A percentile compares a stretch with the other conserved stretches of the same genome.
These are phyloP conservation scores for Amphichorda felina DNA, from an alignment of 2,329 filamentous ascomycete species.

Conservation along the genomic window DNA sequence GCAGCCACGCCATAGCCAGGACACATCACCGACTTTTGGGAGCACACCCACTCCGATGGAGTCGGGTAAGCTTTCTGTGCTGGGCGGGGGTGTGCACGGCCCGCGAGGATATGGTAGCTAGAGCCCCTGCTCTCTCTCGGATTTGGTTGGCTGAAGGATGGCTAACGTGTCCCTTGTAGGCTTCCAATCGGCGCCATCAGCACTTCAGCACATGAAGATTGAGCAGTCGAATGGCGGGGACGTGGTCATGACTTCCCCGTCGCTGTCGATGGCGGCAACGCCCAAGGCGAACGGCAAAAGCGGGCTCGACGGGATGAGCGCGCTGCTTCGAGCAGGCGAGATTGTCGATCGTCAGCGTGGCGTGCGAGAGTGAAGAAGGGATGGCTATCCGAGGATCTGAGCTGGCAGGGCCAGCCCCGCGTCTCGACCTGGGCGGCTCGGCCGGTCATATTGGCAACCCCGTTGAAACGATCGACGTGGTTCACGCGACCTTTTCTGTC, in stretches of 20 bases:
- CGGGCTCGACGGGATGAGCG: slow-evolving; percentile 44
- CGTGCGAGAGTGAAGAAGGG: slow-evolving; percentile 5
- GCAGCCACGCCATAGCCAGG: slow-evolving; percentile 1
- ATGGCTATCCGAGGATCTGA: too few relatives aligned
- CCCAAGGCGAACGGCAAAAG: slow-evolving; percentile 9
- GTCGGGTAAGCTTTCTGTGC: too few relatives aligned
- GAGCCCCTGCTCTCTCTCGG: background rate
- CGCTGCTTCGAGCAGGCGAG: slow-evolving; percentile 45
- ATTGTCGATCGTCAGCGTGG: slow-evolving; percentile 36
- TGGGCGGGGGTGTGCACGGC: slow-evolving; percentile 4
- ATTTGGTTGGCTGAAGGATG: slow-evolving; percentile 5
- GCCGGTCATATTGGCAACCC: too few relatives aligned
- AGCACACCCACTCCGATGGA: slow-evolving; percentile 12
- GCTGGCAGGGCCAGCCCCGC: too few relatives aligned
- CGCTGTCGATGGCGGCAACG: background rate
- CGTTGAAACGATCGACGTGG: too few relatives aligned
- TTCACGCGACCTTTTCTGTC: too few relatives aligned
- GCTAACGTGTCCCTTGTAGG: slow-evolving; percentile 17
- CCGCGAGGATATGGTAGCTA: slow-evolving; percentile 23
- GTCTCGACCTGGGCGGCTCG: too few relatives aligned
- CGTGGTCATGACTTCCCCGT: slow-evolving; percentile 15
- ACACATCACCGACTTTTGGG: background rate
- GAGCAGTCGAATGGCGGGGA: slow-evolving; percentile 16
- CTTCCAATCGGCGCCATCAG: slow-evolving; percentile 19
- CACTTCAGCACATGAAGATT: slow-evolving; percentile 17